Conservation (phyloP, 1,284 basidiomycete species). For the Gastroboletus turbinatus region DNA sequence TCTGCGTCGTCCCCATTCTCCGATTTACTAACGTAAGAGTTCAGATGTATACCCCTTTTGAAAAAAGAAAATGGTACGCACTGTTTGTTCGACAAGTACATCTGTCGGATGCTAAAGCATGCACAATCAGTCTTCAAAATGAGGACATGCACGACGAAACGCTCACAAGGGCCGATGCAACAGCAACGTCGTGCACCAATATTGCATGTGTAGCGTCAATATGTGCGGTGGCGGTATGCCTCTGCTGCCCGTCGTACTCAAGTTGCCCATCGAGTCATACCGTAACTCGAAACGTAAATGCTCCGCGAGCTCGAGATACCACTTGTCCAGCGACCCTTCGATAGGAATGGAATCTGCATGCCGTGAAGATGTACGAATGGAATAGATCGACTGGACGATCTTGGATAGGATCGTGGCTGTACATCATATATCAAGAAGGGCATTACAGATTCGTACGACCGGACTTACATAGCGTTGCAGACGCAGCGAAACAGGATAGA, state of each 20-base stretch:
- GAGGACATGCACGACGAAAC: neutral
- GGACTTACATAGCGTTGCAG: conserved; percentile 65
- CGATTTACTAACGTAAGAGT: conserved; percentile 21
- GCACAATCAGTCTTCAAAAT: neutral
- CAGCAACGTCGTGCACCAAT: conserved; percentile 80
- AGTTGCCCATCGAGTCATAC: conserved; percentile 30
- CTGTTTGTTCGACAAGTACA: conserved; percentile 29
- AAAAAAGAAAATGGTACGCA: conserved; percentile 15
- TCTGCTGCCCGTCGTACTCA: conserved; percentile 30
- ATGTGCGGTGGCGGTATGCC: conserved; percentile 58
- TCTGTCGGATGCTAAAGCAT: conserved; percentile 26
- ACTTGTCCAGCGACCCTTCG: conserved; percentile 71
- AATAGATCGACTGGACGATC: conserved; percentile 75
- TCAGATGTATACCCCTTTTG: conserved; percentile 21
- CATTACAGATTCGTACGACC: neutral
- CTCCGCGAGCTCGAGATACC: conserved; percentile 74
- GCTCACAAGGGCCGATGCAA: conserved; percentile 83
- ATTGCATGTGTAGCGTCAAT: conserved; percentile 80
- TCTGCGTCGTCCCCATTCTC: conserved; percentile 49
- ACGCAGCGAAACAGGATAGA: conserved; percentile 77
- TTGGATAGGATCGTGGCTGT: conserved; percentile 63
- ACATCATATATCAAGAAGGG: conserved; percentile 10
- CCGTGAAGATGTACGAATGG: conserved; percentile 59
- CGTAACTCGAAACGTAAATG: conserved; percentile 64
- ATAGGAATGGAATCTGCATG: conserved; percentile 57